Evolutionary conservation across 305 asterid genomes (phyloP), one percentile per base, ranked within the genome.

Genomic region (Fraxinus sp.): DNA sequence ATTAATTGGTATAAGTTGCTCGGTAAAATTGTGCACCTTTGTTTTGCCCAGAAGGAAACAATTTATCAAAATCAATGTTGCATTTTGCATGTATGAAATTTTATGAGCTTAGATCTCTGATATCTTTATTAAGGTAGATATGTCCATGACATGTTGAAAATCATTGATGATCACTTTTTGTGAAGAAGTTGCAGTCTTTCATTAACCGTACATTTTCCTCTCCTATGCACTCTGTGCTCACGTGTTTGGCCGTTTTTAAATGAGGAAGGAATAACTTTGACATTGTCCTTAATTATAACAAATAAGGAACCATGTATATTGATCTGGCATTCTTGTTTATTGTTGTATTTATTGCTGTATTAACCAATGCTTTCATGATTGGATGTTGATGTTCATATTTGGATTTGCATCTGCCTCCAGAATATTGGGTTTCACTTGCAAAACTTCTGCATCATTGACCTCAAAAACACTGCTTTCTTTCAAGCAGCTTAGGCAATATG

Each of bases 401-500:
- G 97, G 88, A 78, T 84, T 84, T 76, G 75, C 86, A 81, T 97
- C 98, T 41, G 92, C 94, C 77, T 95, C 93, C 59, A 95, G 82
- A 81, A 94, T 90, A 35, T 91, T 85, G 89, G 94, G 83, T 90
- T 95, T 95, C 83, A 88, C 90, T 1, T 89, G 85, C 88, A 95
- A 71, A 81, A 95, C 97, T 83, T 95, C 97, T 1, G 97, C 91
- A 77, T 91, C 91, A 80, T 95, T 97, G 62, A 95, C 92, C 90
- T 95, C 99, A 80, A 91, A 95, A 74, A 95, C 91, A 20, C 72
- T 85, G 91, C 94, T 94, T 49, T 93, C 95, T 75, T 89, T 92
- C 86, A 94, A 87, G 94, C 97, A 95, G 86, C 91, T 89, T 57
- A 95, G 90, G 18, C 99, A 94, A 78, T 91, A 91, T n/a, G 97